A percentile compares a stretch with the other conserved stretches of the same genome.
Conservation (phyloP, 345 rosid genomes). For the Mallotus nudiflorus region DNA sequence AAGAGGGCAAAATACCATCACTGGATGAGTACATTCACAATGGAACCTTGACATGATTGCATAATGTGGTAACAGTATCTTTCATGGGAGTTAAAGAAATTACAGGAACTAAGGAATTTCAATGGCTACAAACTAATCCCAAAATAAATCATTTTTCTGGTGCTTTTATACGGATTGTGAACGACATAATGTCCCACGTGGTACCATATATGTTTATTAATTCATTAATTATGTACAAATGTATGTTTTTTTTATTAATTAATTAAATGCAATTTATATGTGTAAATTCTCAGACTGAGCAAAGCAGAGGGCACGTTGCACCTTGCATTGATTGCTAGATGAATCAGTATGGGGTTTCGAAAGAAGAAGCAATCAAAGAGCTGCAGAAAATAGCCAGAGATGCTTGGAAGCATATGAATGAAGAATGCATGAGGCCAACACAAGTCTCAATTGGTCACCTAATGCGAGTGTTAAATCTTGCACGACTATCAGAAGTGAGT, state of each 20-base stretch:
- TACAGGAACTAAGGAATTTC: not conserved
- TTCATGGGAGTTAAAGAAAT: not conserved
- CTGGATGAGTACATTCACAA: constrained; percentile 2
- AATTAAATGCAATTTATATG: too few relatives aligned
- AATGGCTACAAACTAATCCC: not conserved
- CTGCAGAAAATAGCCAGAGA: not conserved
- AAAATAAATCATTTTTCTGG: not conserved
- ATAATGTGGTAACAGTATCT: not conserved
- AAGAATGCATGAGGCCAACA: constrained; percentile 8
- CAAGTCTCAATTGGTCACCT: constrained; percentile 1
- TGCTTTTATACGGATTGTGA: not conserved
- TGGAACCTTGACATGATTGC: not conserved
- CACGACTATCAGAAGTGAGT: constrained; percentile 3
- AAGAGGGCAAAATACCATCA: not conserved
- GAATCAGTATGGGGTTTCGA: constrained; percentile 6
- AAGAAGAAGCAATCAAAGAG: not conserved
- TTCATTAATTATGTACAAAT: too few relatives aligned
- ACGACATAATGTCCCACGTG: not conserved
- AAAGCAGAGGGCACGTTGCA: constrained; percentile 10
- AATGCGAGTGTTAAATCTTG: constrained; percentile 12
- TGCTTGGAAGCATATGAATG: constrained; percentile 4
- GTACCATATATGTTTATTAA: too few relatives aligned
- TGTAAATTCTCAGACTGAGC: not conserved
- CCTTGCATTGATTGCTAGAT: constrained; percentile 1
- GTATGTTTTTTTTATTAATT: too few relatives aligned